Percentiles rank a stretch among this genome's conserved stretches.
Conservation (phyloP, 345 rosid species). For the Eucalyptus caleyi region DNA sequence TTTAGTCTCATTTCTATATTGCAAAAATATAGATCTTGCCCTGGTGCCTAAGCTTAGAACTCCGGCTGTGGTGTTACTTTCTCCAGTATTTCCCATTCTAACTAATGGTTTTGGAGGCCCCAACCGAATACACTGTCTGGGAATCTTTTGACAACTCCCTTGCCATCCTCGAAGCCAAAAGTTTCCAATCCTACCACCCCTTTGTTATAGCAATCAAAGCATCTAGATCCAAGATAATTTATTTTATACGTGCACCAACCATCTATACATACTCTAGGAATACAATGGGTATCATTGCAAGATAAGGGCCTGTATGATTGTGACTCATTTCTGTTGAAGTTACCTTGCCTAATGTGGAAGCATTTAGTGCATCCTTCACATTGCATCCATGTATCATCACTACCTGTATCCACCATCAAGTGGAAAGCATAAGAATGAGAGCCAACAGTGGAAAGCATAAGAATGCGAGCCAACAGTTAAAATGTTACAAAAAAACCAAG, state of each 20-base stretch:
- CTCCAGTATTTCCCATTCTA: neutral
- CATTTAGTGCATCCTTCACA: neutral
- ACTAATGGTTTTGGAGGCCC: neutral
- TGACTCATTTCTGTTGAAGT: neutral
- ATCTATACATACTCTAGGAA: neutral
- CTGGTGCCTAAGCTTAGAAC: neutral
- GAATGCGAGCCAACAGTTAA: neutral
- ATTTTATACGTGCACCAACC: neutral
- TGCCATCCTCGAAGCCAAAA: neutral
- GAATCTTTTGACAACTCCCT: neutral
- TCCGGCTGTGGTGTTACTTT: neutral
- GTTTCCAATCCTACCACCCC: neutral
- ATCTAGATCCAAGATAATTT: neutral
- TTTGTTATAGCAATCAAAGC: neutral
- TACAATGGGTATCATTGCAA: neutral
- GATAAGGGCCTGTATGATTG: neutral
- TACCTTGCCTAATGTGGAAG: neutral
- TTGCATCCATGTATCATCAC: neutral
- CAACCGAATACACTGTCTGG: neutral
- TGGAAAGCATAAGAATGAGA: neutral
- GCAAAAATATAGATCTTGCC: neutral
- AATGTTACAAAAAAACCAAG: neutral
- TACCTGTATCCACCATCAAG: neutral
- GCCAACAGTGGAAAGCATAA: neutral
- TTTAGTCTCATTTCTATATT: neutral